phyloP scores from a whole-genome alignment of 192 early-diverging fungal species.

The Coemansia sp. region DNA sequence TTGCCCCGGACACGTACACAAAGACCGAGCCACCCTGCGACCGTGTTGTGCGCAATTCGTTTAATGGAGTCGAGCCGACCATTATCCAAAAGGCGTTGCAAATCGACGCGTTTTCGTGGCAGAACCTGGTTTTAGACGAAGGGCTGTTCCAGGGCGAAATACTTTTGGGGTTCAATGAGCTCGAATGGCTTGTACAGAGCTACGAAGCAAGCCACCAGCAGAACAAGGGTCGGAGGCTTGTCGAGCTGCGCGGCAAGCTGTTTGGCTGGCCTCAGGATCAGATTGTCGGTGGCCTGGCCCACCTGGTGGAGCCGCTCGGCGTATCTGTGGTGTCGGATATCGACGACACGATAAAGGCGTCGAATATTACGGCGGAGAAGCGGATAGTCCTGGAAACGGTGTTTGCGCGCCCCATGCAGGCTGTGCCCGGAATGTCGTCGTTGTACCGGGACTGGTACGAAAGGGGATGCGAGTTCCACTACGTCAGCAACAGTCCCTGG shows the following conservation, averaged over 20 bases:
- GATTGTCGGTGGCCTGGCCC: conserved; percentile 24
- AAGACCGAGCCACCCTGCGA: conserved; percentile 8
- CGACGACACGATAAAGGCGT: conserved; percentile 92
- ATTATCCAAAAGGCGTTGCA: conserved; percentile 45
- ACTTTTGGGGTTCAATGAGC: conserved; percentile 48
- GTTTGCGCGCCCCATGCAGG: conserved; percentile 52
- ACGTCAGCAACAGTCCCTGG: conserved; percentile 83
- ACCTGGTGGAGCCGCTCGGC: conserved; percentile 58
- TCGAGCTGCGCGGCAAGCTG: conserved; percentile 39
- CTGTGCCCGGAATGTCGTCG: conserved; percentile 77
- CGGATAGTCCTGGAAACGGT: conserved; percentile 59
- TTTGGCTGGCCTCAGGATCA: conserved; percentile 13
- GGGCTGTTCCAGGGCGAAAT: conserved; percentile 50
- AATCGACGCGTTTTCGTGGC: conserved; percentile 48
- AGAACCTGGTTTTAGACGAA: conserved; percentile 36
- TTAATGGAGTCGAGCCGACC: conserved; percentile 15
- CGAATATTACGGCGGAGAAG: conserved; percentile 67
- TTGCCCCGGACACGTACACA: not conserved
- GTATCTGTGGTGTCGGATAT: conserved; percentile 81
- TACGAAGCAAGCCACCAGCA: conserved; percentile 5
- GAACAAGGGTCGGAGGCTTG: conserved; percentile 22
- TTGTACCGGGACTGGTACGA: conserved; percentile 67
- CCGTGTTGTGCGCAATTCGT: conserved; percentile 10
- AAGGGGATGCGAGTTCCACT: conserved; percentile 69
- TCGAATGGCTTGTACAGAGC: conserved; percentile 50